Percentiles rank a stretch among this genome's conserved stretches.
These are phyloP conservation scores for Wallacemonas rigidus DNA, from an alignment of 208 protist genomes.

Conservation along the genomic window DNA sequence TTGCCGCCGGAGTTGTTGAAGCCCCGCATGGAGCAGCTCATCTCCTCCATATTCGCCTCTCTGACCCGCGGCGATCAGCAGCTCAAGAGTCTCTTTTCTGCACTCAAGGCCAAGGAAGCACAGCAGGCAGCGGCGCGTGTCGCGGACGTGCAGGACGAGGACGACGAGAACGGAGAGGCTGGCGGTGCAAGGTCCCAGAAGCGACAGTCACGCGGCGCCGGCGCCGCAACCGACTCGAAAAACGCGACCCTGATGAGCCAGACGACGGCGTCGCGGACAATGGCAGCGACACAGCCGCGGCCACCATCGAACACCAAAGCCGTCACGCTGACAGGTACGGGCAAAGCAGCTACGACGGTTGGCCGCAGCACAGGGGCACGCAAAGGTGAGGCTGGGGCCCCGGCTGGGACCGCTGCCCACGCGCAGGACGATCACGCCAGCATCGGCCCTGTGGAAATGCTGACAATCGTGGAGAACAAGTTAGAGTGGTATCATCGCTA, in stretches of 20 bases:
- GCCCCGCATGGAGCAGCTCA: slow-evolving; percentile 58
- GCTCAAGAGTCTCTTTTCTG: slow-evolving; percentile 32
- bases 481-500: slow-evolving; percentile 89
- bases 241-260: slow-evolving; percentile 9
- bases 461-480: slow-evolving; percentile 93
- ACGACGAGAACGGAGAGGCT: slow-evolving; percentile 23
- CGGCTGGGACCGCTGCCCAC: background rate
- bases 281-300: background rate
- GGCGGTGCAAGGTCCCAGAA: background rate
- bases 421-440: slow-evolving; percentile 40
- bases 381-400: background rate
- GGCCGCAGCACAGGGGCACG: background rate
- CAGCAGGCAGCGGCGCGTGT: slow-evolving; percentile 12
- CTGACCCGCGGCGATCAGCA: slow-evolving; percentile 51
- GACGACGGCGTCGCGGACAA: background rate
- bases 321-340: background rate
- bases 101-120: background rate
- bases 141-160: slow-evolving; percentile 5
- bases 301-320: background rate
- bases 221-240: background rate
- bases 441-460: slow-evolving; percentile 90
- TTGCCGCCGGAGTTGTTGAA: slow-evolving; percentile 74
- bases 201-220: too few relatives aligned
- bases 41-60: slow-evolving; percentile 67
- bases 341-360: background rate